These are phyloP conservation scores for Microdochium bolleyi DNA, from an alignment of 2,329 filamentous ascomycete species.

Conservation along the genomic window DNA sequence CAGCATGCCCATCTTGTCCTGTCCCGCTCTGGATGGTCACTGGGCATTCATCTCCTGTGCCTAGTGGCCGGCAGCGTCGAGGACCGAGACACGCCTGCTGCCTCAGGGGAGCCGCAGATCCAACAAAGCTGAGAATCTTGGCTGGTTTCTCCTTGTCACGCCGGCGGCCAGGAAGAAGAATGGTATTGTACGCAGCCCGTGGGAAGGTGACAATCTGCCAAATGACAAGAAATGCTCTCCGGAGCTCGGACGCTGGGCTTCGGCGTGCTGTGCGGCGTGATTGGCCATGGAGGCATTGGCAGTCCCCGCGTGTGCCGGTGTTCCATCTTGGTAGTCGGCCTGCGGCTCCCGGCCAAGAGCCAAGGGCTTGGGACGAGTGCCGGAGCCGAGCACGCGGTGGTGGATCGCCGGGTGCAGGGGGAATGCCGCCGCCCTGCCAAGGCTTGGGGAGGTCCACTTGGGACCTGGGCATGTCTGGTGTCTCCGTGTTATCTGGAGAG, in stretches of 20 bases:
- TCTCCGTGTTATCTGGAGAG: too few relatives aligned
- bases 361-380: background rate
- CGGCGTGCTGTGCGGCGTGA: background rate
- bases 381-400: background rate
- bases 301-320: background rate
- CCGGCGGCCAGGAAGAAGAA: background rate
- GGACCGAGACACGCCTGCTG: background rate
- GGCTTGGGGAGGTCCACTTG: background rate
- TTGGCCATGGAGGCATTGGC: background rate
- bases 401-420: background rate
- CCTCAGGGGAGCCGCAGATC: background rate
- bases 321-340: background rate
- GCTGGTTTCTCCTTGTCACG: background rate
- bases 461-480: background rate
- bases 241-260: background rate
- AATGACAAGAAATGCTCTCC: background rate
- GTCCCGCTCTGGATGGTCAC: too few relatives aligned
- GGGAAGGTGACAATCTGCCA: background rate
- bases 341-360: background rate
- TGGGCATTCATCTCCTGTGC: too few relatives aligned
- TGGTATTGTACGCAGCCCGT: background rate
- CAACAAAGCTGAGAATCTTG: background rate
- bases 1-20: too few relatives aligned
- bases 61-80: too few relatives aligned
- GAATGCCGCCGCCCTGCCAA: background rate